phyloP scores from a whole-genome alignment of 1,284 basidiomycete species.

The Mycena citricolor region DNA sequence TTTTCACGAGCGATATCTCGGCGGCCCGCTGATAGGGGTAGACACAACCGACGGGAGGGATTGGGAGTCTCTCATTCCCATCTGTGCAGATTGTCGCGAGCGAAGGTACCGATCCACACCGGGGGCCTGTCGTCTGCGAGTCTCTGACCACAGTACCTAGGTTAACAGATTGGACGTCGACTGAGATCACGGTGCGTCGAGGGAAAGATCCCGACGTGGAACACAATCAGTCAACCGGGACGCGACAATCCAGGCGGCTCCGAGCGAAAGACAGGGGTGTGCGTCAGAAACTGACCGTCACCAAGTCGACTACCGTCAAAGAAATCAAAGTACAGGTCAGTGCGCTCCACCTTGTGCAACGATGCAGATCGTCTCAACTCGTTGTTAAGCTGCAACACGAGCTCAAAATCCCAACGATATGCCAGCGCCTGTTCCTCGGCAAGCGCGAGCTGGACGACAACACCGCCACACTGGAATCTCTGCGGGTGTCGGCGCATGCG shows the following conservation, averaged over 20 bases:
- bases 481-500: slow-evolving; percentile 67
- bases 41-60: slow-evolving; percentile 40
- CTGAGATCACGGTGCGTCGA: slow-evolving; percentile 51
- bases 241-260: slow-evolving; percentile 66
- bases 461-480: slow-evolving; percentile 51
- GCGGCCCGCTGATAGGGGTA: slow-evolving; percentile 55
- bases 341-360: slow-evolving; percentile 10
- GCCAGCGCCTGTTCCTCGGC: slow-evolving; percentile 66
- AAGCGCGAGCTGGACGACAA: slow-evolving; percentile 67
- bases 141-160: slow-evolving; percentile 32
- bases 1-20: slow-evolving; percentile 54
- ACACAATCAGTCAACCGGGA: slow-evolving; percentile 3
- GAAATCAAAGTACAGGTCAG: slow-evolving; percentile 73
- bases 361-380: slow-evolving; percentile 6
- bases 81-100: slow-evolving; percentile 62
- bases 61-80: slow-evolving; percentile 49
- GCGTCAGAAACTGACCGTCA: slow-evolving; percentile 51
- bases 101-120: slow-evolving; percentile 47
- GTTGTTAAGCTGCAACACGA: slow-evolving; percentile 65
- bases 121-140: slow-evolving; percentile 7
- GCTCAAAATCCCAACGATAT: slow-evolving; percentile 68
- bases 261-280: slow-evolving; percentile 51
- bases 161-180: slow-evolving; percentile 48
- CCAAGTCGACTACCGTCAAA: slow-evolving; percentile 67
- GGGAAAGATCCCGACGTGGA: no score